Evolutionary conservation across 1,284 basidiomycete genomes (phyloP).

Genomic region (Neotropicomus parvogracilis): DNA sequence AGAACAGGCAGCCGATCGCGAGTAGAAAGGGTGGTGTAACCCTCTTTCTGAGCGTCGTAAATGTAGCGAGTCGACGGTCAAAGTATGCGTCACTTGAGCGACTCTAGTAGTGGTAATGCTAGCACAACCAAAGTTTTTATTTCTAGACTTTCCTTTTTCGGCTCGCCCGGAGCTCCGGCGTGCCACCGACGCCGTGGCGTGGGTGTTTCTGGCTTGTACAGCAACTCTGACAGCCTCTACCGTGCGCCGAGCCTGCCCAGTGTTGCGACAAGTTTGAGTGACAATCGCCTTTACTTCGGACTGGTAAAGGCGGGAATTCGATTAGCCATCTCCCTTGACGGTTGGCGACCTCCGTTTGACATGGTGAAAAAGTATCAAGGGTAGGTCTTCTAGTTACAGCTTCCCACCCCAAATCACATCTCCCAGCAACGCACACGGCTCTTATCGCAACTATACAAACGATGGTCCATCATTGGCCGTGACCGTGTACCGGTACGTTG

Average conservation of each 20-base stretch:
- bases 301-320: neutral
- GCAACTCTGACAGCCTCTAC: neutral
- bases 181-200: too few relatives aligned
- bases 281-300: neutral
- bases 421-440: neutral
- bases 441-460: neutral
- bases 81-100: too few relatives aligned
- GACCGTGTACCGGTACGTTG: neutral
- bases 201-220: too few relatives aligned
- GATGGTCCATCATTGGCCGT: neutral
- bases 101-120: too few relatives aligned
- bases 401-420: neutral
- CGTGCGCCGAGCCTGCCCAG: neutral
- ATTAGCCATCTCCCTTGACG: neutral
- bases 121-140: too few relatives aligned
- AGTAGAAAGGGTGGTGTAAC: too few relatives aligned
- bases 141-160: too few relatives aligned
- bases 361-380: neutral
- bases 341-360: too few relatives aligned
- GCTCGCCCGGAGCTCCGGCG: too few relatives aligned
- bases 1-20: slow-evolving; percentile 82
- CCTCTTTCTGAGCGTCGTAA: too few relatives aligned
- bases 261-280: neutral
- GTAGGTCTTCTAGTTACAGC: neutral
- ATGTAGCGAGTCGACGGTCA: too few relatives aligned